These are phyloP conservation scores for Penicillium maclennaniae DNA, from an alignment of 495 filamentous ascomycete species.

Conservation along the genomic window DNA sequence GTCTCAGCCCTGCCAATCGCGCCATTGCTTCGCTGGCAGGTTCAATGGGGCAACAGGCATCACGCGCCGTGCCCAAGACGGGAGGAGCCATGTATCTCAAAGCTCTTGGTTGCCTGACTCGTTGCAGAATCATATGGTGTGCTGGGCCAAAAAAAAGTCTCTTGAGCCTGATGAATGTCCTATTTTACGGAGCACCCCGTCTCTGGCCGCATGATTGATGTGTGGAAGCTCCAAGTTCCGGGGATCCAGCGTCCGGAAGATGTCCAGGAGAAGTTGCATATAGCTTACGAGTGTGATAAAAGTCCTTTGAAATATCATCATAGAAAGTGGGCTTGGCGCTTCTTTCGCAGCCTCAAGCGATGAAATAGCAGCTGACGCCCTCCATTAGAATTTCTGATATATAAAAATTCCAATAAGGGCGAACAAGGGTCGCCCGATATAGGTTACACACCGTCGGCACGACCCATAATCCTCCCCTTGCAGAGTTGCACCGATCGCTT, in stretches of 20 bases:
- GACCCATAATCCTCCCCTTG: slow-evolving; percentile 6
- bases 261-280: background rate
- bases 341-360: background rate
- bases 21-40: slow-evolving; percentile 3
- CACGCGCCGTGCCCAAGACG: slow-evolving; percentile 4
- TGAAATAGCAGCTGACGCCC: background rate
- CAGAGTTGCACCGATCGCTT: slow-evolving; percentile 9
- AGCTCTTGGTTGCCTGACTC: background rate
- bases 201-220: slow-evolving; percentile 1
- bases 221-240: background rate
- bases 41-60: background rate
- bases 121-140: background rate
- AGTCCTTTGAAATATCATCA: background rate
- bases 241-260: background rate
- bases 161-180: background rate
- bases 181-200: background rate
- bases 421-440: background rate
- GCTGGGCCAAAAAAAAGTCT: background rate
- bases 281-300: background rate
- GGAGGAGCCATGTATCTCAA: background rate
- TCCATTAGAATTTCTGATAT: slow-evolving; percentile 2
- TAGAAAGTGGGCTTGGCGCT: background rate
- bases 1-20: slow-evolving; percentile 10
- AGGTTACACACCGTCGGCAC: slow-evolving; percentile 11
- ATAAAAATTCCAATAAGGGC: slow-evolving; percentile 7